Evolutionary conservation across 2,329 filamentous ascomycete species (phyloP).

Genomic region (Corniculantispora saksenae): DNA sequence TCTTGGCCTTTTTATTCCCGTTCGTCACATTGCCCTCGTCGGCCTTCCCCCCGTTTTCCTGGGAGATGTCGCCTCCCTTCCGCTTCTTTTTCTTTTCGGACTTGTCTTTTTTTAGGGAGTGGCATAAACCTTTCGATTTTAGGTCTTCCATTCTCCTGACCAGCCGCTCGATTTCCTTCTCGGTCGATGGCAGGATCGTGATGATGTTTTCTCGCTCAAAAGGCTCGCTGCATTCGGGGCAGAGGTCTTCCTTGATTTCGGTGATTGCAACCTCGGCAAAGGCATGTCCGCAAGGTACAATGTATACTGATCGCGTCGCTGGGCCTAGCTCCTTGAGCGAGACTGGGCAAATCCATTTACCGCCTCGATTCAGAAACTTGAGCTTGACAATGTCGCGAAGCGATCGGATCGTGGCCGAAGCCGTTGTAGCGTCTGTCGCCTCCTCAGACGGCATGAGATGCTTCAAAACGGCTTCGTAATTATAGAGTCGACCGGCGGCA

Average conservation of each 20-base stretch:
- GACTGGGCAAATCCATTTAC: constrained; percentile 80
- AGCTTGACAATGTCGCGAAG: constrained; percentile 86
- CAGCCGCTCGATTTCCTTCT: constrained; percentile 70
- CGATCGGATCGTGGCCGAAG: constrained; percentile 67
- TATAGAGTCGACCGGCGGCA: constrained; percentile 81
- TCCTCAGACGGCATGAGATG: constrained; percentile 60
- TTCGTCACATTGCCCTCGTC: constrained; percentile 50
- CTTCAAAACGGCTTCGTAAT: constrained; percentile 85
- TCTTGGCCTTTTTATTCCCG: constrained; percentile 35
- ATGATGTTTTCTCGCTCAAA: constrained; percentile 78
- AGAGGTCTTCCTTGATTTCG: constrained; percentile 67
- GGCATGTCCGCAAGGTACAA: constrained; percentile 93
- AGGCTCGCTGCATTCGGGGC: constrained; percentile 71
- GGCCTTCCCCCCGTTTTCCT: not conserved
- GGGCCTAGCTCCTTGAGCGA: constrained; percentile 85
- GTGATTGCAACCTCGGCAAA: constrained; percentile 86
- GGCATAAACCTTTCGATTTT: constrained; percentile 71
- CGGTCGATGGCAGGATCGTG: constrained; percentile 72
- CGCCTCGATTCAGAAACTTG: constrained; percentile 59
- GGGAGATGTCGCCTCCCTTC: constrained; percentile 40
- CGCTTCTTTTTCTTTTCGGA: constrained; percentile 70
- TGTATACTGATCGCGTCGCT: constrained; percentile 76
- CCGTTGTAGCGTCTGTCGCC: constrained; percentile 49
- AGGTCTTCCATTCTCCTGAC: constrained; percentile 68
- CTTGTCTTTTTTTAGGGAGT: constrained; percentile 84